Evolutionary conservation across 805 yeast species (phyloP), one percentile per base, ranked within the genome.

Genomic region (Nakazawaea wyomingensis): DNA sequence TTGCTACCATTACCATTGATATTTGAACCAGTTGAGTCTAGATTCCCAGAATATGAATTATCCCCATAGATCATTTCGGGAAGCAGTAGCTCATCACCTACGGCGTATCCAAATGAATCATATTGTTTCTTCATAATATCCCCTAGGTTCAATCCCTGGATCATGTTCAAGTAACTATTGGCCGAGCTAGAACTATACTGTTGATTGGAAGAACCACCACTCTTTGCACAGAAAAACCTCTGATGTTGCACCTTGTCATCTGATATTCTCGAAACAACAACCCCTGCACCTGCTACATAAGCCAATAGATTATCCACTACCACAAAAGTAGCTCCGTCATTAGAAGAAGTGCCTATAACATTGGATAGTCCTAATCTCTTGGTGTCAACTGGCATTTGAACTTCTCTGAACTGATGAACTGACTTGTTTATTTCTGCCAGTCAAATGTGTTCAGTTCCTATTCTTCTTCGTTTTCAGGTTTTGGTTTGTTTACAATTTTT

Each of bases 261-360:
- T 2, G 8, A 11, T 29, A 71, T 44, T 16, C 60, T 53, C 35
- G 73, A 60, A 1, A 76, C 78, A 10, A 77, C 79, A 4, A 77
- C 81, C 4, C 82, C 82, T 18, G 80, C 80, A 46, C 80, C 72
- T 10, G 81, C 81, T 3, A 71, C 66, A 51, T 77, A 78, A 0
- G 79, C 82, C 18, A 78, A 54, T 3, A 64, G 42, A 45, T 69
- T 60, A 13, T 57, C 66, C 18, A 64, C 64, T 2, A 69, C 61
- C 10, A 64, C 57, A 43, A 75, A 61, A 31, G 71, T 72, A 21
- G 68, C 60, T 7, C 66, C 55, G 2, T 60, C 51, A 35, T 55
- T 65, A 2, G 79, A 71, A 1, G 82, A 72, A 0, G 76, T 68
- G 1, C 82, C 83, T 26, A 62, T 62, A 18, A 68, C 65, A 37